A percentile compares a stretch with the other conserved stretches of the same genome.
These are phyloP conservation scores for Ustilago tritici DNA, from an alignment of 1,284 basidiomycete genomes.

Conservation along the genomic window DNA sequence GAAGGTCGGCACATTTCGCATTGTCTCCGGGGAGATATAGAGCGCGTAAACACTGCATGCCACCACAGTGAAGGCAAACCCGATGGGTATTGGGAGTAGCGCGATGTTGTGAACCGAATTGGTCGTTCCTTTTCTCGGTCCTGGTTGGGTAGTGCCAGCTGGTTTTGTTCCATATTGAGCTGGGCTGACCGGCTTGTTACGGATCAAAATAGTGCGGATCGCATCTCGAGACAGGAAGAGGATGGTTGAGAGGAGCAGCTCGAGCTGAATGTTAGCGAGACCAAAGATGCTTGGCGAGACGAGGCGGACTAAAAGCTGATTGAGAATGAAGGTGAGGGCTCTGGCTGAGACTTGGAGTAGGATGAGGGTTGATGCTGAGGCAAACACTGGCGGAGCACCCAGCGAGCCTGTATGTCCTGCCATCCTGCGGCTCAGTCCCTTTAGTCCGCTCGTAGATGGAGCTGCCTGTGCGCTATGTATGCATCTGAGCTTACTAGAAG, in stretches of 20 bases:
- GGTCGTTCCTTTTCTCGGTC: constrained; percentile 17
- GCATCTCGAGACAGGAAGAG: constrained; percentile 93
- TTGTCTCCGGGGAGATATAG: constrained; percentile 47
- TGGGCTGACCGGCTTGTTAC: constrained; percentile 12
- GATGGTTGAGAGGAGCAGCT: constrained; percentile 86
- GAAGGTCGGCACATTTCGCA: constrained; percentile 46
- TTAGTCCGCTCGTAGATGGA: neutral
- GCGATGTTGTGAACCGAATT: constrained; percentile 59
- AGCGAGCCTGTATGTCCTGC: neutral
- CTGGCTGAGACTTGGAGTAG: constrained; percentile 86
- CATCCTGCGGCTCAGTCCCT: neutral
- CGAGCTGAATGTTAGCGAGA: constrained; percentile 86
- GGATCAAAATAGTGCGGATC: constrained; percentile 71
- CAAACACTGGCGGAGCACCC: neutral
- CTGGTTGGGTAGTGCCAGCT: neutral
- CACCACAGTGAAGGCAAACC: constrained; percentile 36
- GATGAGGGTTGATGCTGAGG: constrained; percentile 81
- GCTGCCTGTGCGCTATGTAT: neutral
- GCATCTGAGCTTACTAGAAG: neutral
- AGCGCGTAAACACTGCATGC: constrained; percentile 40
- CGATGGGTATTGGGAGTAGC: constrained; percentile 57
- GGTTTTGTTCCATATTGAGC: too few species aligned
- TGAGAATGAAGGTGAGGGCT: constrained; percentile 85
- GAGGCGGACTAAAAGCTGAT: constrained; percentile 86
- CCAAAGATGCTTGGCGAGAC: constrained; percentile 88